Base-by-base conservation (phyloP, 176 grass and related monocot species). In the Carex littledalei region DNA sequence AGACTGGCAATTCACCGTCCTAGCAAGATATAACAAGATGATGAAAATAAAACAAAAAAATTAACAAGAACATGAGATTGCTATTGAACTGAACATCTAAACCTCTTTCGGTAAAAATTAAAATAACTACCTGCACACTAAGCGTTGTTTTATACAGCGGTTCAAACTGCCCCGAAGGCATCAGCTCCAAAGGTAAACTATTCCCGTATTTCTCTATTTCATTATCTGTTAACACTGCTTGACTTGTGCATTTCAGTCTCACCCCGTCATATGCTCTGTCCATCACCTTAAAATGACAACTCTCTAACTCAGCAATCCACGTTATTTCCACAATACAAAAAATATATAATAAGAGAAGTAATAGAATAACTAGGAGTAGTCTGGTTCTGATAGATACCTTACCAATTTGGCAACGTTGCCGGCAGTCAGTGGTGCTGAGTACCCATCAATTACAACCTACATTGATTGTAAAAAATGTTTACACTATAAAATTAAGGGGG, bases 391-490 rank as follows among this genome's bases (percentile, higher is more conserved):
- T 80, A 67, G 55, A 37, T 88, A 93, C 91, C 91, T 92, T 98
- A 98, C 95, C 95, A 98, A 78, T 98, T 98, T 98, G 1, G 71
- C 93, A 86, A 95, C 90, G 83, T 95, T 95, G 45, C 95, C 95
- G 67, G 95, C 77, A 49, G 95, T 98, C 59, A 93, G 31, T 82
- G 95, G 95, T 17, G 95, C 88, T 85, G 93, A 98, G 87, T 89
- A 98, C 63, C 95, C 95, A 88, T 98, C 95, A 87, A 98, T 53
- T 43, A 93, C 76, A 16, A 98, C 86, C 95, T 98, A 77, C 60
- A 86, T 84, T 72, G 3, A 62, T 58, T 58, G 75, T 39, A 67
- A 18, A 84, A 64, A 87, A 82, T 22, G 79, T 78, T 69, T 81
- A 60, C 52, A 50, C 37, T 6, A 20, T 53, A 17, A 53, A 80